phyloP scores from a whole-genome alignment of 2,329 filamentous ascomycete species.

The Sordariomycetes sp. region DNA sequence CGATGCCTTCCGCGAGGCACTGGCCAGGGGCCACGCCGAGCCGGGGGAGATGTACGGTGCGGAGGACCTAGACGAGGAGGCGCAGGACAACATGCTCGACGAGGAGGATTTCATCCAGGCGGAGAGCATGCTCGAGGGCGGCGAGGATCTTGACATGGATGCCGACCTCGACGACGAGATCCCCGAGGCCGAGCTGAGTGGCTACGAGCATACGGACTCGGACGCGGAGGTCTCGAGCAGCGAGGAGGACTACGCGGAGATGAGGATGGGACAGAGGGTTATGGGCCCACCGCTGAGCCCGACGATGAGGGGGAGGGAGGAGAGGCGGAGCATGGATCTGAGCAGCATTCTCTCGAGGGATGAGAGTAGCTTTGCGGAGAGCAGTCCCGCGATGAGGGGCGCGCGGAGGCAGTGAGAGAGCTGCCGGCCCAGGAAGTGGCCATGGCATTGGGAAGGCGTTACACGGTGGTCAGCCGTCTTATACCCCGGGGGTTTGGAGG shows the following conservation, averaged over 20 bases:
- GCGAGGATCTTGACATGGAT: constrained; percentile 44
- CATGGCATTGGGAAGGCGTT: neutral
- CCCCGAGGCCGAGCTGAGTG: constrained; percentile 51
- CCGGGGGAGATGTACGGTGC: constrained; percentile 38
- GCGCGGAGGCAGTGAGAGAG: neutral
- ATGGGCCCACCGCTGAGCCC: constrained; percentile 25
- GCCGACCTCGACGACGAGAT: constrained; percentile 64
- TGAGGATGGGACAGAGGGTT: constrained; percentile 39
- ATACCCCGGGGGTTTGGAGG: neutral
- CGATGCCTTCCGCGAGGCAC: constrained; percentile 50
- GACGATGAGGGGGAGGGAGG: constrained; percentile 18
- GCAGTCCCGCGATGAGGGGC: constrained; percentile 29
- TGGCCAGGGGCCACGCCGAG: constrained; percentile 38
- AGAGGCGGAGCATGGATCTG: constrained; percentile 42
- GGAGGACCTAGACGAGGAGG: constrained; percentile 43
- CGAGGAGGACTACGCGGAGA: constrained; percentile 59
- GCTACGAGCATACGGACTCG: constrained; percentile 71
- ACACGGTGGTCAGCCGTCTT: neutral
- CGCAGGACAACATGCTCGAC: constrained; percentile 48
- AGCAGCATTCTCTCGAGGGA: constrained; percentile 44
- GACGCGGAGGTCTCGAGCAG: constrained; percentile 51
- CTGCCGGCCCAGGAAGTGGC: neutral
- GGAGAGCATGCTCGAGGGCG: constrained; percentile 9
- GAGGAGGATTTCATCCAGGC: constrained; percentile 45
- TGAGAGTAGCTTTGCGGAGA: constrained; percentile 45